Base-by-base conservation (phyloP, 2,329 filamentous ascomycete genomes). In the Aureobasidium sp. region DNA sequence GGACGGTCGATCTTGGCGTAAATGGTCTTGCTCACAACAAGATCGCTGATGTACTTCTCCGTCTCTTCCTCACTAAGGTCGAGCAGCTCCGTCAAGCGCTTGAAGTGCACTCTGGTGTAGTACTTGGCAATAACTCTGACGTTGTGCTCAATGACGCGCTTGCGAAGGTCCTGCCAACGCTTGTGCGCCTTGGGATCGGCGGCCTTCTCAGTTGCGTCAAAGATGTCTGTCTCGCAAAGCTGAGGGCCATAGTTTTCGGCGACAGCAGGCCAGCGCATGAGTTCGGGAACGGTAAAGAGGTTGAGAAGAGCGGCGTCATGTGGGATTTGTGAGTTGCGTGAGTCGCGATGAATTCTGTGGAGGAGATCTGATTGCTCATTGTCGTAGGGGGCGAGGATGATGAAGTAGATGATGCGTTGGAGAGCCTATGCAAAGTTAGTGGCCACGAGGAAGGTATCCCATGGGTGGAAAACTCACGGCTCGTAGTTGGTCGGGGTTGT, bases 61-160 rank as follows among this genome's bases (percentile, higher is more conserved):
- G 93, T 97, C 77, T 98, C 93, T 56, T 95, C 89, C 68, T 95
- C 90, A 1, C 85, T 86, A 60, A 98, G 77, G 67, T 98, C 93
- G 54, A 98, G 82, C 25, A 98, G 81, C 70, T 93, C 80, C 6
- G 90, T 95, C 57, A 98, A 77, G 29, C 93, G 88, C 59, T 84
- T 83, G 79, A 96, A 93, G 69, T 89, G 85, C 67, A 98, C 95
- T 62, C 93, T 88, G 19, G 93, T 98, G 75, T 98, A 98, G 78
- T 98, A 98, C 73, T 95, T 95, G 63, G 93, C 93, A 32, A 98
- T 83, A 2, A 98, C 93, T 49, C 93, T 88, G 50, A 98, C 91
- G 61, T 98, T 98, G 75, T 98, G 93, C 76, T 98, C 93, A 64
- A 98, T 98, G 57, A 98, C 93, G 50, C 93, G 90, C 79, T 97